Evolutionary conservation across 1,139 yeast species (phyloP).

Genomic region (Protomyces inouyei): DNA sequence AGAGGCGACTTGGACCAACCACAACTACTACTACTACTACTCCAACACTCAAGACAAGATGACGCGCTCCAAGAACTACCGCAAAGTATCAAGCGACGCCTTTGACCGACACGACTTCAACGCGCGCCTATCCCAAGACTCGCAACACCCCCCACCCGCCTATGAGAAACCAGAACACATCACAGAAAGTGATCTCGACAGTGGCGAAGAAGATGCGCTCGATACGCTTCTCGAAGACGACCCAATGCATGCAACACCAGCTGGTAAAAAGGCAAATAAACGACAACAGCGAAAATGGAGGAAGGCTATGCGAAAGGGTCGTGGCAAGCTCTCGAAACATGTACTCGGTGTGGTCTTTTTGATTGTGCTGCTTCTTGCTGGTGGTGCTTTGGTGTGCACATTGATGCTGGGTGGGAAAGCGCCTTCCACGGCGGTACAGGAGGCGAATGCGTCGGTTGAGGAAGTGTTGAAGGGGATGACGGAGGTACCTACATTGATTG

Average conservation of each 20-base stretch:
- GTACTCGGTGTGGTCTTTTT: too few species aligned
- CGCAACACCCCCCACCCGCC: neutral
- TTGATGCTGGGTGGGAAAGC: neutral
- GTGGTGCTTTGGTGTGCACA: neutral
- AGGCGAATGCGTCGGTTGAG: neutral
- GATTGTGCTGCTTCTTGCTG: too few species aligned
- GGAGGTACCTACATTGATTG: constrained; percentile 20
- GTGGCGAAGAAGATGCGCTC: neutral
- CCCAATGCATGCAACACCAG: neutral
- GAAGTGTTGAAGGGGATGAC: constrained; percentile 6
- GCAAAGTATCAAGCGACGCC: neutral
- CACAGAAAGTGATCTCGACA: neutral
- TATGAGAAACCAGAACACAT: neutral
- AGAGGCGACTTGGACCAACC: neutral
- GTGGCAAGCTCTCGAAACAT: neutral
- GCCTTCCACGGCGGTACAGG: neutral
- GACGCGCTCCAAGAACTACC: neutral
- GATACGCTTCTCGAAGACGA: neutral
- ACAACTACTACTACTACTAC: neutral
- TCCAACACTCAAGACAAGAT: neutral
- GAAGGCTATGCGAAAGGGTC: neutral
- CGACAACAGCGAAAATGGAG: neutral
- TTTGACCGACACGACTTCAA: neutral
- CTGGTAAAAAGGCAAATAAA: neutral
- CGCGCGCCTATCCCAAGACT: neutral